Evolutionary conservation across 2,329 filamentous ascomycete species (phyloP), one percentile per base, ranked within the genome.

Genomic region (Fusarium incarnatum): DNA sequence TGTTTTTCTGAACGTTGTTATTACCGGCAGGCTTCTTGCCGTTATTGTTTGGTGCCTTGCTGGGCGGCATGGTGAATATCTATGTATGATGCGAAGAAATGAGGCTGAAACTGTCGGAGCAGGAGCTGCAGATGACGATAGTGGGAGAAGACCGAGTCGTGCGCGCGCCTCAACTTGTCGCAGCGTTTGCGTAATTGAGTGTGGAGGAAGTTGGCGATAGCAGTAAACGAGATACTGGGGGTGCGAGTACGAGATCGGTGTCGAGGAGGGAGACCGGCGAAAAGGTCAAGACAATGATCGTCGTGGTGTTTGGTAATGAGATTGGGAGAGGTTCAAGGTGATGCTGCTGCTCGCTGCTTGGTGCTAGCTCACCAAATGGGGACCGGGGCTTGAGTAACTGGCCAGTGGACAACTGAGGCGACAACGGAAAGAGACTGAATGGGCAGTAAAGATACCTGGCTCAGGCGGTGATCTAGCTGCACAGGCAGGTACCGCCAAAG

Each of bases 11-110:
- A 84, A 88, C 82, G 74, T 89, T 87, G 34, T 37, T 37, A 80
- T 93, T 92, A 79, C 91, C 89, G 74, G 88, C 83, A 67, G 90
- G 88, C 81, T 92, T 87, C 68, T 91, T 90, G 79, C 90, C 89
- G 83, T 91, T 92, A 73, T 86, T 88, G 82, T 91, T 89, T 77
- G 90, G 89, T 77, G 91, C 91, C 81, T 92, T 91, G 80, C 91
- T 88, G 75, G 89, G 90, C 90, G 93, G 93, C 73, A 78, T 81
- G 72, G 69, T 70, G 57, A 64, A 25, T 50, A 50, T 50, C 65
- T 27, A 55, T 53, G 45, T 54, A 48, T 60, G 42, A 60, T 49
- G 64, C 45, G 41, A 60, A 45, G 23, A 46, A 22, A 30, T 22
- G 45, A 62, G 49, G 59, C 56, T 58, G 47, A 61, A 53, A 54